Evolutionary conservation across 768 basidiomycete genomes (phyloP).

Genomic region (Crucibulum laeve): DNA sequence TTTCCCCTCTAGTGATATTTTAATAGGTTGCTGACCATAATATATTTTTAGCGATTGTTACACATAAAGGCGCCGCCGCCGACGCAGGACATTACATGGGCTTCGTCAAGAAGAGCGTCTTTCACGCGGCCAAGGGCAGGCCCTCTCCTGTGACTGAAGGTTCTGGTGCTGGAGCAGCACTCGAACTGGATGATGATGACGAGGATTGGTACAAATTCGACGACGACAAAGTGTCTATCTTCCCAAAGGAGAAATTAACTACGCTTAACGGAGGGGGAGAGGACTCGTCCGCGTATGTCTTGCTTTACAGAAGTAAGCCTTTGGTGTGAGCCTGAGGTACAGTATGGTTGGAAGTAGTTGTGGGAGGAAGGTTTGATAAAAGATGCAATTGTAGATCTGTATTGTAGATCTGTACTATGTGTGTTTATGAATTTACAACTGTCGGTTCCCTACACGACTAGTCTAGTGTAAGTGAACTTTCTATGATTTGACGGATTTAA

Average conservation of each 20-base stretch:
- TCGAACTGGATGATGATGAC: constrained; percentile 54
- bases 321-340: constrained; percentile 17
- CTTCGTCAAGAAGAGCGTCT: constrained; percentile 77
- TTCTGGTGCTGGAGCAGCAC: constrained; percentile 7
- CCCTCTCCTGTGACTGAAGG: constrained; percentile 12
- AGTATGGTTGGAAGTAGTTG: no score
- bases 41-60: constrained; percentile 70
- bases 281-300: constrained; percentile 85
- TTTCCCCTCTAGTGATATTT: background rate
- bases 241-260: constrained; percentile 78
- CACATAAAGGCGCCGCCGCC: constrained; percentile 94
- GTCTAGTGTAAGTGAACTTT: no score
- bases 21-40: background rate
- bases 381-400: no score
- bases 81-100: constrained; percentile 97
- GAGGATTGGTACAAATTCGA: constrained; percentile 97
- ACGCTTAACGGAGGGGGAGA: constrained; percentile 90
- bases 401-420: no score
- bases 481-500: no score
- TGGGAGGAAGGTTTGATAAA: no score
- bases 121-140: constrained; percentile 38
- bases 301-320: constrained; percentile 73
- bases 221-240: constrained; percentile 88
- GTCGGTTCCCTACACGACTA: no score
- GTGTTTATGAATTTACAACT: no score